Conservation (phyloP, 75 land plant species). For the Adiantum capillusveneris region DNA sequence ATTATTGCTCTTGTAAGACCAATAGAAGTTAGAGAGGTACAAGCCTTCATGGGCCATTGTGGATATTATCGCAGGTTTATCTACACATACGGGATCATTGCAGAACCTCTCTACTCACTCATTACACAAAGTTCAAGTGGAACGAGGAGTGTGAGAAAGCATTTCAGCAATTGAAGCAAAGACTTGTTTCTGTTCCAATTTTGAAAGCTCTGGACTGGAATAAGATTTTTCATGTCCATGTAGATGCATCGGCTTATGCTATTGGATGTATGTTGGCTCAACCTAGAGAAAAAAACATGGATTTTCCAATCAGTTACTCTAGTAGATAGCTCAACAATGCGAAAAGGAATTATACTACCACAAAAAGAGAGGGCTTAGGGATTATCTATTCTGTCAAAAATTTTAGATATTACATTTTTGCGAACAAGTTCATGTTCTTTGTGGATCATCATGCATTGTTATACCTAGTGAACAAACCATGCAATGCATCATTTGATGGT, state of each 20-base stretch:
- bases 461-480: slow-evolving; percentile 13
- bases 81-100: neutral
- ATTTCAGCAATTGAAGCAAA: neutral
- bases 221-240: slow-evolving; percentile 10
- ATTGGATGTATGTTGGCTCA: slow-evolving; percentile 10
- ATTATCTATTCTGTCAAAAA: slow-evolving; percentile 15
- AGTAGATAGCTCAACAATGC: slow-evolving; percentile 6
- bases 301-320: slow-evolving; percentile 4
- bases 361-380: slow-evolving; percentile 5
- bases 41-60: slow-evolving; percentile 10
- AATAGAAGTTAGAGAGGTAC: neutral
- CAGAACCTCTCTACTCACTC: neutral
- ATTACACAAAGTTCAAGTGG: slow-evolving; percentile 6
- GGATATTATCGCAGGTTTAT: slow-evolving; percentile 7
- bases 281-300: neutral
- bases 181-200: slow-evolving; percentile 1
- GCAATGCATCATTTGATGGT: slow-evolving; percentile 7
- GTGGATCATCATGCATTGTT: slow-evolving; percentile 12
- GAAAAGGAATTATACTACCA: slow-evolving; percentile 13
- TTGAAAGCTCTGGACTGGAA: slow-evolving; percentile 5
- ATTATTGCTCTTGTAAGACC: neutral
- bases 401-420: slow-evolving; percentile 12
- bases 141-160: slow-evolving; percentile 9
- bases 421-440: neutral
- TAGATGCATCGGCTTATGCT: slow-evolving; percentile 8